These are phyloP conservation scores for Penicillium sp. DNA, from an alignment of 2,329 filamentous ascomycete species.

Conservation along the genomic window DNA sequence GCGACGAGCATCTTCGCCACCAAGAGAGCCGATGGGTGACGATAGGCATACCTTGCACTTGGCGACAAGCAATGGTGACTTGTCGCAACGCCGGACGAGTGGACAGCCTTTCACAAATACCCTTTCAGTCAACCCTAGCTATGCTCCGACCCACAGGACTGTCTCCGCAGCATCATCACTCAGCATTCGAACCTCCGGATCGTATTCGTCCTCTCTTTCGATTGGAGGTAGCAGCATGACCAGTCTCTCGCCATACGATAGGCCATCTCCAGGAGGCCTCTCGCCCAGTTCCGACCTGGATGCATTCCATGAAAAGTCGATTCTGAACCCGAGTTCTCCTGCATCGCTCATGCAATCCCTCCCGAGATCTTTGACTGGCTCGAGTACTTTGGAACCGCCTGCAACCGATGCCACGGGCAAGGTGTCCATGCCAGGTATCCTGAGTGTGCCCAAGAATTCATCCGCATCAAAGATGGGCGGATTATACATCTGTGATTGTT, in stretches of 20 bases:
- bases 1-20: conserved; percentile 68
- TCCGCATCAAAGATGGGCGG: conserved; percentile 59
- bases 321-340: conserved; percentile 54
- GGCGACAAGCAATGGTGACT: conserved; percentile 54
- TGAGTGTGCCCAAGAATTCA: conserved; percentile 42
- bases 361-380: conserved; percentile 45
- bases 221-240: conserved; percentile 68
- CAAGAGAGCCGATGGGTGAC: conserved; percentile 56
- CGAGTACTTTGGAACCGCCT: conserved; percentile 48
- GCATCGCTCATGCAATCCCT: conserved; percentile 47
- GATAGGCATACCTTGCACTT: conserved; percentile 44
- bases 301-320: conserved; percentile 59
- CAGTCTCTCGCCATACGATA: conserved; percentile 67
- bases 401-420: conserved; percentile 52
- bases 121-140: conserved; percentile 60
- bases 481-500: conserved; percentile 84
- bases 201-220: conserved; percentile 68
- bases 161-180: conserved; percentile 70
- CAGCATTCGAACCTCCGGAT: conserved; percentile 63
- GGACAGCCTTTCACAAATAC: conserved; percentile 61
- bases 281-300: conserved; percentile 65
- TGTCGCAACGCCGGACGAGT: conserved; percentile 61
- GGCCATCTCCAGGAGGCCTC: conserved; percentile 64
- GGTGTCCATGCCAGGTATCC: conserved; percentile 50
- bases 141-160: conserved; percentile 64